These are phyloP conservation scores for Chimonanthus praecox DNA, from an alignment of 164 flowering plant species.

Conservation along the genomic window DNA sequence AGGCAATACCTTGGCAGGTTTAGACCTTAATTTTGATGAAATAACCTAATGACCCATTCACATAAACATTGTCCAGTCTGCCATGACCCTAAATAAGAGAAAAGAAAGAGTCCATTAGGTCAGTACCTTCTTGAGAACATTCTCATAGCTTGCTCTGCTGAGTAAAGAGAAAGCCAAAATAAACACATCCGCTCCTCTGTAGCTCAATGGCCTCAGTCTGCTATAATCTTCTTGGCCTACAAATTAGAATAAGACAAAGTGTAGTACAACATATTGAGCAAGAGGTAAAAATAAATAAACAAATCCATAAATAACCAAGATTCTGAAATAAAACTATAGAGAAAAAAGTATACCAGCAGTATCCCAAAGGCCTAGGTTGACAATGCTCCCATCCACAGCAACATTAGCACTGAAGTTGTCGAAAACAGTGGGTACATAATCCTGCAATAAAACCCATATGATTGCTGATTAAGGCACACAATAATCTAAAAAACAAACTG, in stretches of 20 bases:
- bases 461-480: neutral
- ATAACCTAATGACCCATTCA: conserved; percentile 13
- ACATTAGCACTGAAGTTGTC: conserved; percentile 98
- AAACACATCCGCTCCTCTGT: conserved; percentile 96
- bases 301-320: neutral
- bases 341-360: conserved; percentile 72
- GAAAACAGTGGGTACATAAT: conserved; percentile 92
- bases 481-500: neutral
- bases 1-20: too few species aligned
- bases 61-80: conserved; percentile 8
- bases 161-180: conserved; percentile 93
- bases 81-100: neutral
- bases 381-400: conserved; percentile 92
- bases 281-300: neutral
- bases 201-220: conserved; percentile 96
- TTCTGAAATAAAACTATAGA: neutral
- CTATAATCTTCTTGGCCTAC: conserved; percentile 99
- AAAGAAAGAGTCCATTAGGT: neutral
- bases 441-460: conserved; percentile 41
- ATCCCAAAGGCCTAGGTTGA: conserved; percentile 95
- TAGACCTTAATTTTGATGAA: neutral
- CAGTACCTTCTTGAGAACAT: conserved; percentile 94
- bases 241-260: conserved; percentile 11
- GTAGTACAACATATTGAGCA: neutral
- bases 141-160: conserved; percentile 96